Evolutionary conservation across 2,329 filamentous ascomycete species (phyloP).

Genomic region (Trichoderma hamatum): DNA sequence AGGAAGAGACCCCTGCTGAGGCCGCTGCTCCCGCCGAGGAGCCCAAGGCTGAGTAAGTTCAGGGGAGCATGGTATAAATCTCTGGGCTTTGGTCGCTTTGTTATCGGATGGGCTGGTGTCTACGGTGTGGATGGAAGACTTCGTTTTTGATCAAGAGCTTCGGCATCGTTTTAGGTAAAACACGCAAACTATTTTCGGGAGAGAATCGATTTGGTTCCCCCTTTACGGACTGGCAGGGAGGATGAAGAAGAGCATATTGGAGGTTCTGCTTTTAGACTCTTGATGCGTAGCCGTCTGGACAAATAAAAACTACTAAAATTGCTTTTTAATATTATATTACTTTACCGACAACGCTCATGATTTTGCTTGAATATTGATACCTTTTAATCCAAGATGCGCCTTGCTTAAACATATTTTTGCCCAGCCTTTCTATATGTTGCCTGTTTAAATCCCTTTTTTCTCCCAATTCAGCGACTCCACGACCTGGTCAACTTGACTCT

Average conservation of each 20-base stretch:
- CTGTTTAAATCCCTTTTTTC: neutral
- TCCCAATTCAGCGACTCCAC: no score
- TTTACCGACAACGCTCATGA: slow-evolving; percentile 31
- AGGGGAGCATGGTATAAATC: slow-evolving; percentile 33
- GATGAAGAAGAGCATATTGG: slow-evolving; percentile 52
- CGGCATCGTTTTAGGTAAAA: slow-evolving; percentile 52
- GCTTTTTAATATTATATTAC: slow-evolving; percentile 41
- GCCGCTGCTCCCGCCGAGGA: slow-evolving; percentile 64
- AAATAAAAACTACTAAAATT: slow-evolving; percentile 57
- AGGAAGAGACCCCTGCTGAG: slow-evolving; percentile 56
- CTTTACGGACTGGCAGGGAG: slow-evolving; percentile 45
- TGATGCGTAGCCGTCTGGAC: slow-evolving; percentile 60
- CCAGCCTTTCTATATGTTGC: neutral
- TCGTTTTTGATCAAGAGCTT: slow-evolving; percentile 55
- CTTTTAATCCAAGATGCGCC: slow-evolving; percentile 36
- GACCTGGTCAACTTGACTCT: slow-evolving; percentile 31
- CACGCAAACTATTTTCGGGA: slow-evolving; percentile 45
- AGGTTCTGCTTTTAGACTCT: slow-evolving; percentile 59
- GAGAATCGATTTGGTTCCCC: slow-evolving; percentile 41
- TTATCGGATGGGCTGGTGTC: slow-evolving; percentile 61
- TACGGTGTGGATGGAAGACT: slow-evolving; percentile 65
- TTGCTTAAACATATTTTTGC: neutral
- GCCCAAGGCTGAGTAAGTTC: slow-evolving; percentile 67
- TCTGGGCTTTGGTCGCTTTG: slow-evolving; percentile 38
- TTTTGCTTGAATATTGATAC: slow-evolving; percentile 20